phyloP scores from a whole-genome alignment of 2,329 filamentous ascomycete species.

The Exophiala alcalophila region DNA sequence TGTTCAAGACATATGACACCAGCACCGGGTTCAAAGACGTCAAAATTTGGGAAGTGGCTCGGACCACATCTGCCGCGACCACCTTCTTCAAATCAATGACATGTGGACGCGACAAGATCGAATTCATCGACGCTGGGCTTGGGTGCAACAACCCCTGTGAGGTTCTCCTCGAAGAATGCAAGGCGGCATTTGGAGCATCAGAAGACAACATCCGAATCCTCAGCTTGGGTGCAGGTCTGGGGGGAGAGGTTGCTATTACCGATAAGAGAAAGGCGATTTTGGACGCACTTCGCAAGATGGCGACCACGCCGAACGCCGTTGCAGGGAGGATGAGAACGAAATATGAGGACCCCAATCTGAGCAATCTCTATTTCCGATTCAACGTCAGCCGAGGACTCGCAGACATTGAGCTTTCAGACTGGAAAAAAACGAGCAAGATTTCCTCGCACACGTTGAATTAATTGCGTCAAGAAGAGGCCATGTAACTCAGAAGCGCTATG shows the following conservation, averaged over 20 bases:
- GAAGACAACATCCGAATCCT: constrained; percentile 36
- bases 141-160: constrained; percentile 47
- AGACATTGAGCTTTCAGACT: constrained; percentile 37
- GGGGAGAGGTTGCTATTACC: constrained; percentile 33
- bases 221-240: constrained; percentile 42
- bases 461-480: too few relatives aligned
- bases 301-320: too few relatives aligned
- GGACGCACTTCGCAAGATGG: too few relatives aligned
- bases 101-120: constrained; percentile 36
- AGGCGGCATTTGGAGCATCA: constrained; percentile 36
- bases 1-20: too few relatives aligned
- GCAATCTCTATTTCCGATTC: constrained; percentile 38
- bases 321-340: constrained; percentile 29
- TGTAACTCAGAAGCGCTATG: too few relatives aligned
- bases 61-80: constrained; percentile 44
- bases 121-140: constrained; percentile 45
- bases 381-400: constrained; percentile 39
- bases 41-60: constrained; percentile 46
- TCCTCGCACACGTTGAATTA: too few relatives aligned
- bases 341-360: too few relatives aligned
- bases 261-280: constrained; percentile 35
- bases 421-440: constrained; percentile 13
- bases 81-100: constrained; percentile 42
- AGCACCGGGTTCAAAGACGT: too few relatives aligned
- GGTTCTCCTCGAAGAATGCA: constrained; percentile 41